Evolutionary conservation across 495 filamentous ascomycete genomes (phyloP).

Genomic region (Aspergillus sparsus): DNA sequence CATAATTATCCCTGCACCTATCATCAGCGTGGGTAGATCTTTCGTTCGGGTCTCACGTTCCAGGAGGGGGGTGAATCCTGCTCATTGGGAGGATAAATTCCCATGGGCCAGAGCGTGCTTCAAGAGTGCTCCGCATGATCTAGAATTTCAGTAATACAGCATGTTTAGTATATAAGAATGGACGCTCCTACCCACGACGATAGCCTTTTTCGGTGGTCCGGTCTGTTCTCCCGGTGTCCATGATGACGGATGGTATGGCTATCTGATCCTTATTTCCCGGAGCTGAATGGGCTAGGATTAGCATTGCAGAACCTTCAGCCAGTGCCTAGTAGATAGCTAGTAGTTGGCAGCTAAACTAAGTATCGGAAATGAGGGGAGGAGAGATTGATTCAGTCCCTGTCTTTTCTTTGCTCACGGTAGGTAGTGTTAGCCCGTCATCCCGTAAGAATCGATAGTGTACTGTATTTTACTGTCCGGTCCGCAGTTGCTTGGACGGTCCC

Average conservation of each 20-base stretch:
- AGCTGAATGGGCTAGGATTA: not conserved
- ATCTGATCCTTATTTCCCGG: constrained; percentile 3
- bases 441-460: not conserved
- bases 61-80: not conserved
- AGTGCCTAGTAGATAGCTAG: too few species aligned
- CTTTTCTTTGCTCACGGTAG: too few species aligned
- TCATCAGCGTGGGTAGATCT: constrained; percentile 6
- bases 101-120: constrained; percentile 3
- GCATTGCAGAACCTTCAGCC: too few species aligned
- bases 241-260: not conserved
- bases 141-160: not conserved
- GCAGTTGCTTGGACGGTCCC: not conserved
- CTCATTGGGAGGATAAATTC: not conserved
- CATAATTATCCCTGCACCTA: constrained; percentile 11
- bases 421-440: too few species aligned
- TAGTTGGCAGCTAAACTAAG: too few species aligned
- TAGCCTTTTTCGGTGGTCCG: not conserved
- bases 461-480: not conserved
- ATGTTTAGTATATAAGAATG: not conserved
- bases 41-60: not conserved
- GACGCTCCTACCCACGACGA: too few species aligned
- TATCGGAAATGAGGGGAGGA: too few species aligned
- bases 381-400: too few species aligned
- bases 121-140: constrained; percentile 2
- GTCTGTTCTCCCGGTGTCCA: not conserved